Evolutionary conservation across 2,329 filamentous ascomycete genomes (phyloP), one percentile per base, ranked within the genome.

Genomic region (Diaporthe vexans): DNA sequence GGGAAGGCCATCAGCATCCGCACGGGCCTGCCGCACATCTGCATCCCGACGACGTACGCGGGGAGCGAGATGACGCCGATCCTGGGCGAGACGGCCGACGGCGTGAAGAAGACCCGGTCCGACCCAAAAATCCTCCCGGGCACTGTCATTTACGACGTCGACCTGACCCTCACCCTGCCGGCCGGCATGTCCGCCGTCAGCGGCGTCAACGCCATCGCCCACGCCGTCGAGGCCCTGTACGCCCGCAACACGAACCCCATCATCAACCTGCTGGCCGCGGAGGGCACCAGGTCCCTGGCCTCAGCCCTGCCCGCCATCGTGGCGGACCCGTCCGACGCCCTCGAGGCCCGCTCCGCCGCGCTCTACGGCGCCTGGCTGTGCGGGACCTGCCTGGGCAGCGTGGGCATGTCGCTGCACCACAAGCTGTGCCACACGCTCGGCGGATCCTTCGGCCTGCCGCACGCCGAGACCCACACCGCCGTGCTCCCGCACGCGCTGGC

Each of bases 341-440:
- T 79, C 48, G 80, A 83, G 6, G 89, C 90, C 3, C 86, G 90
- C 3, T 86, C 85, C 4, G 81, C 81, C 3, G 90, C 90, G 19
- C 85, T 90, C 1, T 92, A 92, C 78, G 91, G 91, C 29, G 91
- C 91, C 51, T 93, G 90, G 90, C 87, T 93, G 1, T 92, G 90
- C 77, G 90, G 90, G 43, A 87, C 85, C 33, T 91, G 89, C 77
- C 84, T 92, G 0, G 91, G 90, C 8, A 88, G 84, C 74, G 88
- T 90, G 3, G 87, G 87, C 71, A 92, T 93, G 89, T 87, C 89
- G 3, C 85, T 93, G 19, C 91, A 93, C 79, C 91, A 93, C 81
- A 93, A 93, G 79, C 86, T 93, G 2, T 92, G 91, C 82, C 91
- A 93, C 79, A 89, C 89, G 0, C 84, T 93, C 1, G 91, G 91